Evolutionary conservation across 1,139 yeast genomes (phyloP), one percentile per base, ranked within the genome.

Genomic region (Geotrichum candidum): DNA sequence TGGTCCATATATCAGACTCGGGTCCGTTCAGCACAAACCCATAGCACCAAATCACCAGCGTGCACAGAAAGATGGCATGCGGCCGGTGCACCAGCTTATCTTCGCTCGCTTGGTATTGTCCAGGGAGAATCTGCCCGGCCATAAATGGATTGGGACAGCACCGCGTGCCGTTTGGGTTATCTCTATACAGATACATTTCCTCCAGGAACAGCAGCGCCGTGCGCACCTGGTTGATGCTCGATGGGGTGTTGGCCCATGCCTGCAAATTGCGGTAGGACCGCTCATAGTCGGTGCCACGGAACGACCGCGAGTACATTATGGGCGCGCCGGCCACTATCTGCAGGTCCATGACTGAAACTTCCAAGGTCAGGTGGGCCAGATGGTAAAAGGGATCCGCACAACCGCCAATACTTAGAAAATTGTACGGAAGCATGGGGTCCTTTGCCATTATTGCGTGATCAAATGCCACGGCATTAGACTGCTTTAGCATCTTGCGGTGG

Each of bases 281-380:
- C 41, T 68, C 70, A 22, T 33, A 54, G 55, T 63, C 60, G 86
- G 71, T 53, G 84, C 76, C 69, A 85, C 75, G 69, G 50, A 27
- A 55, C 29, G 53, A 15, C 15, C 55, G 55, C 22, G 57, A 53
- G 83, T 85, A 63, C 88, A 85, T 70, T 86, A 89, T 7, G 0
- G 95, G 94, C 1, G 91, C 88, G 1, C 97, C 97, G 6, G 92
- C 87, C 71, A 79, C 86, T 9, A 88, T 85, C 60, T 88, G 88
- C 62, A 88, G 82, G 72, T 90, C 96, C 72, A 87, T 85, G 65
- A 88, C 90, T 63, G 88, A 84, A 45, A 88, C 80, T 57, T 88
- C 78, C 69, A 90, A 83, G 45, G 85, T 82, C 25, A 90, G 83
- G 70, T 88, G 94, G 0, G 91, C 85, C 73, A 88, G 77, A 68